Base-by-base conservation (phyloP, 2,329 filamentous ascomycete genomes). In the Fusarium neocosmosporiellum region DNA sequence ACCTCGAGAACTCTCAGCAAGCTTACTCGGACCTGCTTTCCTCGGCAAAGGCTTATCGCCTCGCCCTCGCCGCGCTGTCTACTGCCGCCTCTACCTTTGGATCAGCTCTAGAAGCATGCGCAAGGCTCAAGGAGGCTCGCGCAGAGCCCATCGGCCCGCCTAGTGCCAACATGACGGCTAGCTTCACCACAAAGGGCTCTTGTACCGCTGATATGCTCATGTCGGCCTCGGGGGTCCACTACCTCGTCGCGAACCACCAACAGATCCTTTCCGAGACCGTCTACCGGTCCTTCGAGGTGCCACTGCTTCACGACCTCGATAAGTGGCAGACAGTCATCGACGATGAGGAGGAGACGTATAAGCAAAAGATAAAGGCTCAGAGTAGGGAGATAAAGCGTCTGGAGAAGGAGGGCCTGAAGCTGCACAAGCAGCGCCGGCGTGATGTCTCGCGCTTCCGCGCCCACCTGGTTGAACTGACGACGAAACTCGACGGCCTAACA, bases 201-300 rank as follows among this genome's bases (percentile, higher is more conserved):
- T 92, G 90, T 81, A 92, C 90, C 1, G 90, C 90, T 18, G 90
- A 92, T 80, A 85, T 86, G 61, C 84, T 93, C 50, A 83, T 93
- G 67, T 86, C 89, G 33, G 88, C 90, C 14, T 88, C 89, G 36
- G 91, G 91, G 37, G 86, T 92, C 43, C 91, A 93, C 78, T 89
- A 92, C 76, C 85, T 93, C 22, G 85, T 92, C 66, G 90, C 90
- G 53, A 93, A 92, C 81, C 91, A 93, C 83, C 89, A 92, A 79
- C 90, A 92, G 78, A 92, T 93, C 75, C 86, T 93, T 5, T 89
- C 87, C 71, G 91, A 93, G 81, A 92, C 90, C 0, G 89, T 93
- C 10, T 92, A 93, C 80, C 86, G 90, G 63, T 86, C 86, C 66
- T 92, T 93, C 78, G 91, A 93, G 80, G 90, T 92, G 39, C 91